Base-by-base conservation (phyloP, 768 basidiomycete genomes). In the Tylopilus felleus region DNA sequence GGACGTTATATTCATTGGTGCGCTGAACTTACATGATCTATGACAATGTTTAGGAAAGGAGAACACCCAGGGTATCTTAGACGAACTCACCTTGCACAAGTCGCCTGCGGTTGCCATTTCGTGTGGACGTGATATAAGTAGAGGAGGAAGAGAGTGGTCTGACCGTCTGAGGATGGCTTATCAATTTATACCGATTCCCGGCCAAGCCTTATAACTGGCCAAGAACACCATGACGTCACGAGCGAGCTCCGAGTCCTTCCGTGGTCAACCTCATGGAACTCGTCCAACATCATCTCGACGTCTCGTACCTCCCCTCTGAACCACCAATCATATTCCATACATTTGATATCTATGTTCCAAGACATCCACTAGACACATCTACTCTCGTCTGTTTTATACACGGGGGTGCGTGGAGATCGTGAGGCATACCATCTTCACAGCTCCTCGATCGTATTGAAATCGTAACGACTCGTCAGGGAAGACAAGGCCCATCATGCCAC, bases 361-460 rank as follows among this genome's bases (percentile, higher is more conserved):
- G 56, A 38, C 22, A 48, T 21, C 44, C 23, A 19, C 16, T 29
- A 42, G 47, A 52, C 25, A n/a, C 44, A 42, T 60, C 64, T 1
- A 75, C 78, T n/a, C 67, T 90, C 40, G 64, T 91, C 36, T 82
- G 82, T 62, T 92, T 90, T 62, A 73, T 92, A 27, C 91, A 91
- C 60, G 91, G 91, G 28, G 91, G 91, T 31, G 91, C 90, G 22
- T 93, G 91, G 91, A 75, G 82, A 62, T 68, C 82, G 90, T 90
- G 65, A 75, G 86, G 65, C 47, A 3, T 52, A 47, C 56, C 36
- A 29, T 55, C 45, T 27, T 17, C 35, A 5, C 21, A 22, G 9
- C 17, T 28, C 19, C 14, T 45, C 27, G 43, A 47, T 44, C 23
- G 40, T 22, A 27, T 22, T 54, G 48, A 55, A 33, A 55, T 39